Percentiles rank a stretch among this genome's conserved stretches.
Conservation (phyloP, 176 grass and related monocot species). For the Zoysia pacifica region DNA sequence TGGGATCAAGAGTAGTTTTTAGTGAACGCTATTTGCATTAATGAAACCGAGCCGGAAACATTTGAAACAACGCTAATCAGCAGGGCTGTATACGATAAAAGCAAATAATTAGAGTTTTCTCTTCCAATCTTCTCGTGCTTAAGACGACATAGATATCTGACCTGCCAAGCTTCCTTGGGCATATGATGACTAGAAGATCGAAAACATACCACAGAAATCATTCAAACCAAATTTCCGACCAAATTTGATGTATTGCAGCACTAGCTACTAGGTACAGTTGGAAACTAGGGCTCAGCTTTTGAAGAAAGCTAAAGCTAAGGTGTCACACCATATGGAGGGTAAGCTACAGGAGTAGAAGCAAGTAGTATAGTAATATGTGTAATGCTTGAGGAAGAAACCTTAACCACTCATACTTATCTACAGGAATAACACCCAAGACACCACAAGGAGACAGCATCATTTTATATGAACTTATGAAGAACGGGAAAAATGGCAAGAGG, state of each 20-base stretch:
- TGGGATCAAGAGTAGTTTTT: background rate
- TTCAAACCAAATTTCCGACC: constrained; percentile 31
- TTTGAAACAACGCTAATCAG: constrained; percentile 12
- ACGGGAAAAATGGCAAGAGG: background rate
- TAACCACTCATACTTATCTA: background rate
- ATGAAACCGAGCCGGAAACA: constrained; percentile 3
- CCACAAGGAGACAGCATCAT: constrained; percentile 47
- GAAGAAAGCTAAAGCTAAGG: constrained; percentile 59
- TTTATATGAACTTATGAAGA: background rate
- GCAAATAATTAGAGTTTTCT: background rate
- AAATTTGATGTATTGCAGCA: constrained; percentile 16
- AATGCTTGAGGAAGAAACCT: constrained; percentile 19
- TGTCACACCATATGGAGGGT: constrained; percentile 40
- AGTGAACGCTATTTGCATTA: background rate
- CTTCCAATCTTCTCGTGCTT: constrained; percentile 32
- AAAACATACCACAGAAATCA: constrained; percentile 22
- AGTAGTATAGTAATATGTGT: background rate
- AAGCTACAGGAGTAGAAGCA: constrained; percentile 40
- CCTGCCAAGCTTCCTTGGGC: constrained; percentile 19
- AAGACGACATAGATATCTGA: constrained; percentile 2
- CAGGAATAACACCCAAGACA: background rate
- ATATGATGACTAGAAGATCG: constrained; percentile 44
- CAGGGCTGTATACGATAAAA: background rate
- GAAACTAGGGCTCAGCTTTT: constrained; percentile 72
- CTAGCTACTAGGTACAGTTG: constrained; percentile 35